phyloP scores from a whole-genome alignment of 1,284 basidiomycete species.

The Leucoagaricus sp. region DNA sequence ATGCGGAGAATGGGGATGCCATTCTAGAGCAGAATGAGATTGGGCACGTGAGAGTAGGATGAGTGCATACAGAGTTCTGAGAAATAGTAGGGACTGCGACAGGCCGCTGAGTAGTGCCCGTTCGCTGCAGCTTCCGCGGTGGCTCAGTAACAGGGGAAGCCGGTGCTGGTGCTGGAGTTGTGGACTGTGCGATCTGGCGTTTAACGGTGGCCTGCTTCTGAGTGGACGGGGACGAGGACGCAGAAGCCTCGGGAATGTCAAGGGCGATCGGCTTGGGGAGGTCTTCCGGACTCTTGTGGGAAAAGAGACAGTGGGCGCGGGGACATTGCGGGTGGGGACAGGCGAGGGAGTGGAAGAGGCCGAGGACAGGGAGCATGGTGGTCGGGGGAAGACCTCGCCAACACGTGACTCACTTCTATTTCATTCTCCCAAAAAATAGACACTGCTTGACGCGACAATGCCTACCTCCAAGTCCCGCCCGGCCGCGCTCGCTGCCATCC shows the following conservation, averaged over 20 bases:
- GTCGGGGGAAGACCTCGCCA: not conserved
- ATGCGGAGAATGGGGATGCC: slow-evolving; percentile 69
- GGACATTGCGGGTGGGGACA: slow-evolving; percentile 64
- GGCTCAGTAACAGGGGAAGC: slow-evolving; percentile 37
- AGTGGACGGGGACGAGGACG: slow-evolving; percentile 12
- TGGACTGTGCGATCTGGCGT: slow-evolving; percentile 38
- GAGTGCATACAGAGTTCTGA: slow-evolving; percentile 30
- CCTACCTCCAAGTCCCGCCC: not conserved
- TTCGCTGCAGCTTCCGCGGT: slow-evolving; percentile 62
- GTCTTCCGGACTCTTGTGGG: slow-evolving; percentile 44
- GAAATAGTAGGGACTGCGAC: slow-evolving; percentile 42
- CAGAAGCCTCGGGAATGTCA: slow-evolving; percentile 31
- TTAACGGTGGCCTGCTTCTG: slow-evolving; percentile 1
- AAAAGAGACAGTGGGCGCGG: slow-evolving; percentile 62
- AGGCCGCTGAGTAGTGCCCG: slow-evolving; percentile 42
- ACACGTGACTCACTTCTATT: slow-evolving; percentile 8
- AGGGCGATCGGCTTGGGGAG: slow-evolving; percentile 37
- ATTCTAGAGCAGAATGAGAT: slow-evolving; percentile 34
- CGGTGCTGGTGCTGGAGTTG: slow-evolving; percentile 6
- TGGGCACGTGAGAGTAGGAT: not conserved
- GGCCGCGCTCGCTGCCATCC: not conserved
- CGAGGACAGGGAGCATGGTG: slow-evolving; percentile 66
- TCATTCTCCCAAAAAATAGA: slow-evolving; percentile 30
- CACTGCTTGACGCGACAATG: slow-evolving; percentile 13
- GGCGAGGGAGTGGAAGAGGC: slow-evolving; percentile 57